These are phyloP conservation scores for Fusarium sp. DNA, from an alignment of 2,329 filamentous ascomycete genomes.

Conservation along the genomic window DNA sequence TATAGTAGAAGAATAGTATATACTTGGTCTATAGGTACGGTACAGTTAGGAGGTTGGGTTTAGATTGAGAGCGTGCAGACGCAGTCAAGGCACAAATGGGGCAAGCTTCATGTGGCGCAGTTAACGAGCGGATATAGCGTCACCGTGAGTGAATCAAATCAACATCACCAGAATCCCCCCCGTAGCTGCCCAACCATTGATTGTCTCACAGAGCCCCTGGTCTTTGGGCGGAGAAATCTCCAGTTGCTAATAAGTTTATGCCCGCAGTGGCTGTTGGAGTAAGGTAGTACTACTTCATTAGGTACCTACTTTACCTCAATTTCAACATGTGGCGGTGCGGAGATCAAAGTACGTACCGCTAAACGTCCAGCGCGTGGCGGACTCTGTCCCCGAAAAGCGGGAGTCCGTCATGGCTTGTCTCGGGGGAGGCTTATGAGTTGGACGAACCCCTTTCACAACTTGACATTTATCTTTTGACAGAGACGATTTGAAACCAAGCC, in stretches of 20 bases:
- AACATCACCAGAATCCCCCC: neutral
- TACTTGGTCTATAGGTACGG: neutral
- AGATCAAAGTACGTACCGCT: slow-evolving; percentile 21
- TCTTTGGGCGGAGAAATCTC: slow-evolving; percentile 20
- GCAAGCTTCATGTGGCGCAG: slow-evolving; percentile 33
- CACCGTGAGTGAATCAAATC: slow-evolving; percentile 4
- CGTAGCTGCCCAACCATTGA: slow-evolving; percentile 32
- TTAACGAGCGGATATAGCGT: neutral
- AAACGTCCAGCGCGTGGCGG: slow-evolving; percentile 26
- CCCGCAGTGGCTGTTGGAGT: slow-evolving; percentile 6
- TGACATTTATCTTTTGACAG: slow-evolving; percentile 7
- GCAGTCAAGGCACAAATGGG: slow-evolving; percentile 10
- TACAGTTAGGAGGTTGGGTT: slow-evolving; percentile 11
- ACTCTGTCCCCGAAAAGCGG: slow-evolving; percentile 10
- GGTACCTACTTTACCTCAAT: too few relatives aligned
- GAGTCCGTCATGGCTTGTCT: slow-evolving; percentile 30
- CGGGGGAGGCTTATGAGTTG: slow-evolving; percentile 4
- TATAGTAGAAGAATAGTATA: neutral
- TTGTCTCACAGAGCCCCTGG: slow-evolving; percentile 1
- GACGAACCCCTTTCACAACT: slow-evolving; percentile 36
- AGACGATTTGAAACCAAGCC: neutral
- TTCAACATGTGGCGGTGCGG: slow-evolving; percentile 29
- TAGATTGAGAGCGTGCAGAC: slow-evolving; percentile 4
- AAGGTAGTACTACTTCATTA: too few relatives aligned
- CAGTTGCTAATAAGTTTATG: neutral